phyloP scores from a whole-genome alignment of 768 basidiomycete species.

The Rhizopogon vinicolor region DNA sequence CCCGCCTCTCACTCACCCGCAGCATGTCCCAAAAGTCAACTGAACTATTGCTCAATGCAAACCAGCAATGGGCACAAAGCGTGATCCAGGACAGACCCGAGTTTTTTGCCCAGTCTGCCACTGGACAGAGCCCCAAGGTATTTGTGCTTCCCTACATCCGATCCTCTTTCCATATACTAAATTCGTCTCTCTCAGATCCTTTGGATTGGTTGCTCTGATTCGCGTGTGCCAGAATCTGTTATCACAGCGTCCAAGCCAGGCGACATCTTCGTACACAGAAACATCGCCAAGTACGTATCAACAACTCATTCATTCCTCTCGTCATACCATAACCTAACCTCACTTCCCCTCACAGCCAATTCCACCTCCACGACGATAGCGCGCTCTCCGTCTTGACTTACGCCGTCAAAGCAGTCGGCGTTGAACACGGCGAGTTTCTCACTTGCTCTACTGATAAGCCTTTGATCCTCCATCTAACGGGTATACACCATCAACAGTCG shows the following conservation, averaged over 20 bases:
- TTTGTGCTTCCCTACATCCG: constrained; percentile 4
- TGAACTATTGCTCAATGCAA: constrained; percentile 37
- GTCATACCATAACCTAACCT: background rate
- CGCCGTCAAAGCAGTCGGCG: constrained; percentile 65
- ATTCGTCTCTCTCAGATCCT: constrained; percentile 42
- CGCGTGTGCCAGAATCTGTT: constrained; percentile 81
- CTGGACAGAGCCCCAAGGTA: constrained; percentile 69
- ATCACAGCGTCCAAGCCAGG: constrained; percentile 73
- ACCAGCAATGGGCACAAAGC: constrained; percentile 66
- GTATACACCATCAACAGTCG: constrained; percentile 38
- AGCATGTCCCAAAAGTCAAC: background rate
- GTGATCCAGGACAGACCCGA: constrained; percentile 50
- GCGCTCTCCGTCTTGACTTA: constrained; percentile 69
- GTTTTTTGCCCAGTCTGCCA: constrained; percentile 58
- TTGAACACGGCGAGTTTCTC: constrained; percentile 66
- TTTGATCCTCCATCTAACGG: constrained; percentile 6
- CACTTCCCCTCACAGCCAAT: constrained; percentile 46
- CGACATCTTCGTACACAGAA: constrained; percentile 84
- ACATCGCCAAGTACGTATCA: constrained; percentile 76
- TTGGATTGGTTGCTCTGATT: constrained; percentile 86
- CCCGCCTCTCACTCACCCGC: background rate
- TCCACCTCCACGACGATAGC: constrained; percentile 67
- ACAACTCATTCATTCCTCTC: background rate
- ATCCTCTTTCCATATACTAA: background rate
- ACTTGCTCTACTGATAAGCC: constrained; percentile 29